Conservation (phyloP, 768 basidiomycete genomes). For the Rhodocollybia butyracea region DNA sequence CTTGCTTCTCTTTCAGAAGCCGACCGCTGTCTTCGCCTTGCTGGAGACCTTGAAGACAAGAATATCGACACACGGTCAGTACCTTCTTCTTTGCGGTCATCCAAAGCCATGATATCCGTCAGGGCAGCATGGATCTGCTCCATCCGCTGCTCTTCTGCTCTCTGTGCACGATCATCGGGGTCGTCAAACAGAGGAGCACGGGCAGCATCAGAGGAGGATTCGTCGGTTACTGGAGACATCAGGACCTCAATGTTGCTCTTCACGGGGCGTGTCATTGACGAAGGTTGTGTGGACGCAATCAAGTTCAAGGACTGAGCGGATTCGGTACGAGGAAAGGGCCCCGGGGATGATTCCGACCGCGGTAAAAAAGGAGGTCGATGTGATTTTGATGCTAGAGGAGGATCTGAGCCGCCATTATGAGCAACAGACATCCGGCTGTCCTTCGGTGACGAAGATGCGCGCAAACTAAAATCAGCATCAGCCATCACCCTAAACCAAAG, state of each 20-base stretch:
- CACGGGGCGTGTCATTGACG: slow-evolving; percentile 20
- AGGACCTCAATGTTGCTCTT: slow-evolving; percentile 75
- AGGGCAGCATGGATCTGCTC: slow-evolving; percentile 96
- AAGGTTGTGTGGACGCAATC: slow-evolving; percentile 10
- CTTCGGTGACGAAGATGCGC: slow-evolving; percentile 13
- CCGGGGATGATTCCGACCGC: slow-evolving; percentile 36
- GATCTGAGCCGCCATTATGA: slow-evolving; percentile 12
- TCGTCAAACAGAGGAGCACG: slow-evolving; percentile 80
- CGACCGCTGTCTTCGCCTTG: slow-evolving; percentile 20
- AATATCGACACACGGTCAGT: slow-evolving; percentile 7
- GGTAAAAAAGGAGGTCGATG: slow-evolving; percentile 17
- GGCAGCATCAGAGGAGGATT: slow-evolving; percentile 45
- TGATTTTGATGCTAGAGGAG: slow-evolving; percentile 11
- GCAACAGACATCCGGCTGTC: slow-evolving; percentile 9
- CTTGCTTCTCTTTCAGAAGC: slow-evolving; percentile 38
- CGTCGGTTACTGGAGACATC: slow-evolving; percentile 68
- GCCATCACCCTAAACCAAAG: slow-evolving; percentile 89
- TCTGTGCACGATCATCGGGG: slow-evolving; percentile 66
- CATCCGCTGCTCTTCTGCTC: slow-evolving; percentile 81
- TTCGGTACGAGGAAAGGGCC: slow-evolving; percentile 34
- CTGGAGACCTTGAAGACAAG: slow-evolving; percentile 7
- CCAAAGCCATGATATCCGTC: slow-evolving; percentile 91
- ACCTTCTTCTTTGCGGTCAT: slow-evolving; percentile 31
- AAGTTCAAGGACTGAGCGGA: slow-evolving; percentile 34
- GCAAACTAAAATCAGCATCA: slow-evolving; percentile 49